Conservation (phyloP, 257 asterid genomes). For the Solanum peruvianum region DNA sequence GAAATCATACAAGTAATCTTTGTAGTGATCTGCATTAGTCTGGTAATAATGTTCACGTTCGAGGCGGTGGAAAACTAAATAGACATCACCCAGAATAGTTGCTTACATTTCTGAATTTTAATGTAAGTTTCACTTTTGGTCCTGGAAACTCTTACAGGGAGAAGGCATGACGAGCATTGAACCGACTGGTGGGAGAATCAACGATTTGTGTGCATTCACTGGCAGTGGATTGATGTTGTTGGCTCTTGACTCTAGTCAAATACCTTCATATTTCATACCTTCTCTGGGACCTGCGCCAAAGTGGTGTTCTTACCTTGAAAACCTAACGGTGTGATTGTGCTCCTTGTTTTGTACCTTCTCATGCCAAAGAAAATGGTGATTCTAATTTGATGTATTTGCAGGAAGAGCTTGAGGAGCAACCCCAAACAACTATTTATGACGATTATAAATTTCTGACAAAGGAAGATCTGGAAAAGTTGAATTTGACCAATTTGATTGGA, state of each 20-base stretch:
- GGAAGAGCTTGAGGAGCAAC: conserved; percentile 96
- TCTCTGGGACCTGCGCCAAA: conserved; percentile 97
- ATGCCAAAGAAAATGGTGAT: neutral
- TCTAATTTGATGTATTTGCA: conserved; percentile 15
- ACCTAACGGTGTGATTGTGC: conserved; percentile 48
- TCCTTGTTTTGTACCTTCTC: neutral
- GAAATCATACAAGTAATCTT: neutral
- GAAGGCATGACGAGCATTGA: conserved; percentile 95
- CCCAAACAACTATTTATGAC: conserved; percentile 76
- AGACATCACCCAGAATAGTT: neutral
- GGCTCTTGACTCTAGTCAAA: conserved; percentile 85
- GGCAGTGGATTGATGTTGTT: conserved; percentile 74
- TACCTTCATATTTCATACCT: conserved; percentile 91
- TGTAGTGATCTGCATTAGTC: neutral
- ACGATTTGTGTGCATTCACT: conserved; percentile 69
- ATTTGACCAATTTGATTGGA: conserved; percentile 69
- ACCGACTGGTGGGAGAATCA: conserved; percentile 72
- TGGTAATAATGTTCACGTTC: neutral
- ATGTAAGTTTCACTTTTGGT: neutral
- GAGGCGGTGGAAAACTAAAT: neutral
- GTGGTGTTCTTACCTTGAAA: conserved; percentile 86
- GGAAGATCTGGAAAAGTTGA: conserved; percentile 71
- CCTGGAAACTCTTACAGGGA: conserved; percentile 45
- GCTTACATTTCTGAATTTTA: neutral
- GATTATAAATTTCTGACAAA: conserved; percentile 84